These are phyloP conservation scores for Lecanoromycetidae sp. DNA, from an alignment of 2,329 filamentous ascomycete genomes.

Conservation along the genomic window DNA sequence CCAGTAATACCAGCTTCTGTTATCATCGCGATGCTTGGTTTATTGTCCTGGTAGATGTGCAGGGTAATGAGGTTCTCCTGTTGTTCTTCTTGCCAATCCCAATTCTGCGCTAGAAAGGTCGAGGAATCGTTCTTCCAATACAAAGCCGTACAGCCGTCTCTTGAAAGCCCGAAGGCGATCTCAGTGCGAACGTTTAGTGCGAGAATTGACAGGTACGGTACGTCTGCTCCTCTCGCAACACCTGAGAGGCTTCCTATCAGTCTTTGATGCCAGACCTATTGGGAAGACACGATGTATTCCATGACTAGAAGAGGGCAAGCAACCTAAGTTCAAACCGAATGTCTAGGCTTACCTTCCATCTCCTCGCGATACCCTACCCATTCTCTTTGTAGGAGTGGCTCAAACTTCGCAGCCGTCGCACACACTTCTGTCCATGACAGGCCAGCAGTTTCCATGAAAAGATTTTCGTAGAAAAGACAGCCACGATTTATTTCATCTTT, in stretches of 20 bases:
- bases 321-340: neutral
- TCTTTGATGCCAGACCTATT: neutral
- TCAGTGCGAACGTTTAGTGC: slow-evolving; percentile 49
- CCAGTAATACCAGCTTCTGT: slow-evolving; percentile 47
- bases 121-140: slow-evolving; percentile 35
- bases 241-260: slow-evolving; percentile 22
- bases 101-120: slow-evolving; percentile 43
- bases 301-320: neutral
- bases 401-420: slow-evolving; percentile 33
- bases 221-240: slow-evolving; percentile 40
- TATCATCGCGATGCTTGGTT: slow-evolving; percentile 42
- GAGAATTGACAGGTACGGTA: slow-evolving; percentile 40
- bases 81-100: slow-evolving; percentile 43
- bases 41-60: slow-evolving; percentile 33
- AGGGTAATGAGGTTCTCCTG: slow-evolving; percentile 41
- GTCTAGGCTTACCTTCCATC: slow-evolving; percentile 21
- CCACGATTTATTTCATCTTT: slow-evolving; percentile 9
- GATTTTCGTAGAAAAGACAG: slow-evolving; percentile 6
- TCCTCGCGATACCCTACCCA: slow-evolving; percentile 26
- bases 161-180: slow-evolving; percentile 45
- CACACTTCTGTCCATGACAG: slow-evolving; percentile 38
- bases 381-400: slow-evolving; percentile 27
- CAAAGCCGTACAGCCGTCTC: slow-evolving; percentile 46
- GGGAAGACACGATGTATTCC: too few relatives aligned
- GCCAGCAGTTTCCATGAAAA: slow-evolving; percentile 32